Evolutionary conservation across 805 yeast genomes (phyloP).

Genomic region (Blastobotrys robertii): DNA sequence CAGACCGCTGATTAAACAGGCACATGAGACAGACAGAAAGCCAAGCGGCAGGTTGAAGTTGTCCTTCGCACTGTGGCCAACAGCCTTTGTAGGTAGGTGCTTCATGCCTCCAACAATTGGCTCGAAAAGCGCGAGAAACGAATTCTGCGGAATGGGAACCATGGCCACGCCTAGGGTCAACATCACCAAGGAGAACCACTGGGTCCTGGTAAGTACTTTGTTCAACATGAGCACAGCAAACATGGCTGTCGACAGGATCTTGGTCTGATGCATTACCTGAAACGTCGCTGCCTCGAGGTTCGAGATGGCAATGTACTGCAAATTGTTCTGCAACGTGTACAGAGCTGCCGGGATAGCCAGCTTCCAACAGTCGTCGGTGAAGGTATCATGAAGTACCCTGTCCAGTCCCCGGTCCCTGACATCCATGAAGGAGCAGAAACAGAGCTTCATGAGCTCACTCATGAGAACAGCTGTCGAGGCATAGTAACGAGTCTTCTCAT

Average conservation of each 20-base stretch:
- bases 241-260: conserved; percentile 33
- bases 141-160: conserved; percentile 28
- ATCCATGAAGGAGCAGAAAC: conserved; percentile 20
- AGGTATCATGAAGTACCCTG: conserved; percentile 18
- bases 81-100: not conserved
- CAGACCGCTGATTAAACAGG: conserved; percentile 30
- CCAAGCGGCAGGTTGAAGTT: conserved; percentile 22
- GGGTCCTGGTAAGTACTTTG: conserved; percentile 22
- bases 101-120: too few relatives aligned
- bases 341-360: conserved; percentile 32
- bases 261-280: conserved; percentile 34
- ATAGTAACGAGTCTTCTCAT: conserved; percentile 21
- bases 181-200: conserved; percentile 29
- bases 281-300: conserved; percentile 32
- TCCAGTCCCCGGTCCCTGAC: conserved; percentile 1
- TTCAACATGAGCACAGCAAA: conserved; percentile 29
- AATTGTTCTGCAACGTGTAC: conserved; percentile 30
- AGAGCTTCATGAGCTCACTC: conserved; percentile 29
- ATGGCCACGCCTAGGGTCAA: conserved; percentile 30
- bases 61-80: conserved; percentile 5
- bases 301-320: conserved; percentile 33
- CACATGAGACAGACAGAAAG: conserved; percentile 27
- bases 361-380: conserved; percentile 29
- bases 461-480: conserved; percentile 32
- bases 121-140: not conserved